These are phyloP conservation scores for Alternaria angustiovoidea DNA, from an alignment of 2,329 filamentous ascomycete species.

Conservation along the genomic window DNA sequence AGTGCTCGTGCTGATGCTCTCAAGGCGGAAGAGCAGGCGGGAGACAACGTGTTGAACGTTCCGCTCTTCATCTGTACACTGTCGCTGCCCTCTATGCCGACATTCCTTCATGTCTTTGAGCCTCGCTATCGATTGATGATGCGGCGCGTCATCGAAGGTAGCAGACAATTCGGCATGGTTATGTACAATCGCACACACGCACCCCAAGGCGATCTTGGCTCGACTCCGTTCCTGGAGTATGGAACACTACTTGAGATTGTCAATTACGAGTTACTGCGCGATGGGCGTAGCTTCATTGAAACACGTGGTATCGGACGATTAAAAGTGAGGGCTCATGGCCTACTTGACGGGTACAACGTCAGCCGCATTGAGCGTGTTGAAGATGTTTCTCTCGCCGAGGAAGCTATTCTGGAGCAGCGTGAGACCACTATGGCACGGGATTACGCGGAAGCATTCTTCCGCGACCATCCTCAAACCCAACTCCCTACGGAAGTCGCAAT, in stretches of 20 bases:
- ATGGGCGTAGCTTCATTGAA: conserved; percentile 84
- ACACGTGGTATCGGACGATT: conserved; percentile 81
- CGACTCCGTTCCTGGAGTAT: conserved; percentile 71
- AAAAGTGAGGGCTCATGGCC: conserved; percentile 69
- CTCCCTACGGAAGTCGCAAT: conserved; percentile 50
- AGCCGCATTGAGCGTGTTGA: conserved; percentile 80
- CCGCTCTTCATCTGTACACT: conserved; percentile 81
- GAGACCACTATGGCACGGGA: conserved; percentile 63
- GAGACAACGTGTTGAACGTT: conserved; percentile 65
- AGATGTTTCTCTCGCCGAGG: conserved; percentile 81
- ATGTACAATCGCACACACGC: conserved; percentile 67
- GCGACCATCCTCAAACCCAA: conserved; percentile 38
- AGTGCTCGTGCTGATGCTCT: conserved; percentile 65
- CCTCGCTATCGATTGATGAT: conserved; percentile 93
- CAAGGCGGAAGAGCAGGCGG: conserved; percentile 65
- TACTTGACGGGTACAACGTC: conserved; percentile 79
- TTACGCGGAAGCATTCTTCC: conserved; percentile 47
- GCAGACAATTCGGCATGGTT: conserved; percentile 85
- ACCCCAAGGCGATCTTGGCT: conserved; percentile 62
- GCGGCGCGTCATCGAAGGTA: conserved; percentile 74
- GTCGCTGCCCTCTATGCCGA: conserved; percentile 81
- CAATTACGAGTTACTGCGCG: conserved; percentile 74
- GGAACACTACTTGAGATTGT: conserved; percentile 82
- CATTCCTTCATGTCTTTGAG: conserved; percentile 90
- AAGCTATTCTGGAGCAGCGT: conserved; percentile 76